Base-by-base conservation (phyloP, 768 basidiomycete species). In the Mycena leptocephala region DNA sequence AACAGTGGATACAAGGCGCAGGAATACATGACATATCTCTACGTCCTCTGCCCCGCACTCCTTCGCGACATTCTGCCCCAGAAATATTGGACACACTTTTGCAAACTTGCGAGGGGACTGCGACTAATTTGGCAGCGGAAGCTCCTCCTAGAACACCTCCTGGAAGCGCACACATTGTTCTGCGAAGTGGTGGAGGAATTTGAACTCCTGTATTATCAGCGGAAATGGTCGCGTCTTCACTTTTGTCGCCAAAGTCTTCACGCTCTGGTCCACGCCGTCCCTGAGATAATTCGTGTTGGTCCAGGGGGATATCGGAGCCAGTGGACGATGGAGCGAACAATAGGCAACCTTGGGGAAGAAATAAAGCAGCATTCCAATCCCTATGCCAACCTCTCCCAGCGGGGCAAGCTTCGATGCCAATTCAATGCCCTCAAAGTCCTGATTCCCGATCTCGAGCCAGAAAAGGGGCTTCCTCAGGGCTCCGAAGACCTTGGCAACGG, bases 1-100 rank as follows among this genome's bases (percentile, higher is more conserved):
- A 72, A 56, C 24, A 80, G 75, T 39, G 72, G 72, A 18, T 74
- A 74, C 41, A 78, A 84, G 79, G 76, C 61, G 3, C 37, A 63
- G 43, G 58, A 61, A 39, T 66, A 35, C 43, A 6, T 66, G 14
- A 51, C 32, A 1, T 70, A 62, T 22, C 43, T 70, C 33, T 64
- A 56, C 26, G 51, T 32, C 22, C 63, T 65, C 18, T 28, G 20
- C 37, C 76, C 58, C 32, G 64, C n/a, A 18, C 69, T 64, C 67
- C 77, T 72, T 18, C 41, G 22, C 39, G n/a, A 30, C n/a, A 35
- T 74, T 11, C 73, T 74, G 10, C 66, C 73, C 5, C 5, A 69
- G 2, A 56, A 51, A 11, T 68, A 74, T 18, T 74, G 66, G 66
- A 41, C 35, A 41, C 55, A 75, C 32, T 62, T 37, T 61, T 46